phyloP scores from a whole-genome alignment of 352 stramenopile genomes.

The Phytophthora sp. region DNA sequence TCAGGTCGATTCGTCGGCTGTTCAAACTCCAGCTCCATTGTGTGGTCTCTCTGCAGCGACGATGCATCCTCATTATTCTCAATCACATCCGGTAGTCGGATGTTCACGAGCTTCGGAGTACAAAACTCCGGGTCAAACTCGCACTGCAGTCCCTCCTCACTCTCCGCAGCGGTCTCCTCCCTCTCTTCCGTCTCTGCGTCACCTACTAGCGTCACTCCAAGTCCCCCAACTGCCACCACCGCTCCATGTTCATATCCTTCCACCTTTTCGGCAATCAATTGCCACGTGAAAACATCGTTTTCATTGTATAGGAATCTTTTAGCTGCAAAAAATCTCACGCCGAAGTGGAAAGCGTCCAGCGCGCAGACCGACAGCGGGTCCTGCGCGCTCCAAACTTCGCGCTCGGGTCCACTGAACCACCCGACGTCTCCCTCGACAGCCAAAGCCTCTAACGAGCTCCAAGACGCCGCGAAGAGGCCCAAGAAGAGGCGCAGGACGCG shows the following conservation, averaged over 20 bases:
- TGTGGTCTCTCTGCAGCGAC: constrained; percentile 45
- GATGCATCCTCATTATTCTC: background rate
- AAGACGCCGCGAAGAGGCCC: constrained; percentile 7
- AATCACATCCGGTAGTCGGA: constrained; percentile 52
- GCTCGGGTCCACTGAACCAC: constrained; percentile 15
- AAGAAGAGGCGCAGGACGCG: background rate
- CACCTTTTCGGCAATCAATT: constrained; percentile 29
- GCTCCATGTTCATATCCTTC: constrained; percentile 9
- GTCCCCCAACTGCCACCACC: constrained; percentile 13
- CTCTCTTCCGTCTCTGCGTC: background rate
- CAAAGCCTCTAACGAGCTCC: background rate
- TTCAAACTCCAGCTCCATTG: constrained; percentile 61
- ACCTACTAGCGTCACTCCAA: constrained; percentile 2
- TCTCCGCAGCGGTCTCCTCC: background rate
- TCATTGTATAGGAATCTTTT: constrained; percentile 6
- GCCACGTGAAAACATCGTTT: constrained; percentile 28
- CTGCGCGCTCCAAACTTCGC: constrained; percentile 3
- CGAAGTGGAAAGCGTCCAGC: constrained; percentile 46
- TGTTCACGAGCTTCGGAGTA: constrained; percentile 51
- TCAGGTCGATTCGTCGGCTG: constrained; percentile 56
- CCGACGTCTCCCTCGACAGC: background rate
- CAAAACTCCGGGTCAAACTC: constrained; percentile 65
- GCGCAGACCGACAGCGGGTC: constrained; percentile 15
- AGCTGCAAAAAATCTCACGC: constrained; percentile 15
- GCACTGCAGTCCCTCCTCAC: constrained; percentile 37